Evolutionary conservation across 495 filamentous ascomycete genomes (phyloP), one percentile per base, ranked within the genome.

Genomic region (Podospora anserina): DNA sequence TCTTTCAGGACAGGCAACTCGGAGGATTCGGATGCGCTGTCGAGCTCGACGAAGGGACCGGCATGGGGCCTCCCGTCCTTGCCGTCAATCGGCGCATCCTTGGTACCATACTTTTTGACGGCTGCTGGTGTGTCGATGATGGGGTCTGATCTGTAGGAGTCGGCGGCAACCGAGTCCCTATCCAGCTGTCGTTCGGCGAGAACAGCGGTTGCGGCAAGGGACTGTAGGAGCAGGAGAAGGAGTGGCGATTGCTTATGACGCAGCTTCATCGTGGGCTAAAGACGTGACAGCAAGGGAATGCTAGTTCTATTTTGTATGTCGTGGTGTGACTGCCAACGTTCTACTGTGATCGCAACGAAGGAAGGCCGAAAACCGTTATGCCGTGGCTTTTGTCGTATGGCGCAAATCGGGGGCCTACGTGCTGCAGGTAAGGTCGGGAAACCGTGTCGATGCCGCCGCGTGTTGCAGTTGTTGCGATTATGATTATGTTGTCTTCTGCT

Each of bases 31-130:
- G 75, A 64, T 2, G 74, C 76, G 57, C 79, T 72, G 83, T 77
- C 87, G 23, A 89, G 88, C 70, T 91, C 89, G 63, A 95, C 90
- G 78, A 91, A 94, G 2, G 96, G 95, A 9, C 95, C 95, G 27
- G 88, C 87, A 77, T 99, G 95, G 39, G 95, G 95, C 82, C 93
- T 94, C 28, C 95, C 95, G 84, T 99, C 95, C 70, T 92, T 91
- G 44, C 95, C 96, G 77, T 99, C 95, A 5, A 98, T 91, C 1
- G 96, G 95, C 70, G 92, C 92, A 82, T 95, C 89, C 80, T 91
- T 92, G 68, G 92, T 93, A 61, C 91, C 92, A 63, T 78, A 77
- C 53, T 81, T 80, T 70, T 78, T 78, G 34, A 68, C 77, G 23
- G 69, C 53, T 18, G 73, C 54, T 56, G 75, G 61, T 56, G 66